Base-by-base conservation (phyloP, 2,329 filamentous ascomycete species). In the Aschersonia sp. region DNA sequence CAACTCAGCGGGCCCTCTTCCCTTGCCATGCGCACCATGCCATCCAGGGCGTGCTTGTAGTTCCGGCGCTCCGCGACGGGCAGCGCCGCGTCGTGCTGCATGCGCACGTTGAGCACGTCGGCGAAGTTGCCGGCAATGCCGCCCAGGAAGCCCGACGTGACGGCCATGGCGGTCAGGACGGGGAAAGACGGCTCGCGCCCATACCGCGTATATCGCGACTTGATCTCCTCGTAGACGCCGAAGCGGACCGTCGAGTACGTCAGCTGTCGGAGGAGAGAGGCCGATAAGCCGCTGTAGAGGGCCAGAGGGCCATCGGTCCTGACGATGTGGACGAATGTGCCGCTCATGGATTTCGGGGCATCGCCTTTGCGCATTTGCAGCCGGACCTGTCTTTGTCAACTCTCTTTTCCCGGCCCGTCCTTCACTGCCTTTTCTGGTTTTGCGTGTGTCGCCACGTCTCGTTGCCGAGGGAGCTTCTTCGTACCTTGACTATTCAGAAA, bases 161-260 rank as follows among this genome's bases (percentile, higher is more conserved):
- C 84, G 47, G 91, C 87, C 65, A 97, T 85, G 54, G 77, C 85
- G 53, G 95, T 75, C 7, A 98, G 81, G n/a, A 78, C 73, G 9
- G 80, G 72, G 57, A 95, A 81, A 2, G 84, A 80, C 3, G 89
- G 84, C 47, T 70, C 66, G 42, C 59, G 55, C 54, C 67, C 65
- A 40, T 78, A 77, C 60, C 83, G 74, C 28, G 51, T 51, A 44
- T 63, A 54, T 46, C 75, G 77, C 30, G 77, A 70, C 69, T 98
- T 98, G 51, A 97, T 74, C 56, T 94, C 82, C 68, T 97, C 92
- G 72, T 98, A 98, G 54, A 96, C 81, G 54, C 89, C 92, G 69
- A 98, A 98, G 45, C 92, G 87, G 40, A 89, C 92, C 46, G 92
- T 98, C 51, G 85, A 92, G 72, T 98, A 98, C 51, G 92, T 97